Conservation (phyloP, 2,329 filamentous ascomycete species). For the Thielaviopsis musarum region DNA sequence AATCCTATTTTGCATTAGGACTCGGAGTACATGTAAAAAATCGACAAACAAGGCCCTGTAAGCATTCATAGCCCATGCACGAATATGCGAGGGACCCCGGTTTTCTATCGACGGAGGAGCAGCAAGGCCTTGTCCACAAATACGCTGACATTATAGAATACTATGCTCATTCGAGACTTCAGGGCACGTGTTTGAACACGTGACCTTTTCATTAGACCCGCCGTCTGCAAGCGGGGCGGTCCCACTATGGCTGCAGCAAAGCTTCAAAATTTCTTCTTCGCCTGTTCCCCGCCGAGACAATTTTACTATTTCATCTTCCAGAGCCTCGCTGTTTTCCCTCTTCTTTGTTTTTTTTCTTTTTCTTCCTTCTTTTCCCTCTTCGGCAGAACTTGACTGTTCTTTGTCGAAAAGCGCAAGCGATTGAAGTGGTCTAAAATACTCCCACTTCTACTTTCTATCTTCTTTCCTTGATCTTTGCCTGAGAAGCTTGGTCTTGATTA, state of each 20-base stretch:
- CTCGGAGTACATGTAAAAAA: too few species aligned
- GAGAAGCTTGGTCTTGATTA: constrained; percentile 2
- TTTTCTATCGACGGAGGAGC: too few species aligned
- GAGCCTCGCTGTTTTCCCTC: background rate
- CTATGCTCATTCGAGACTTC: too few species aligned
- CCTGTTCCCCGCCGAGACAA: constrained; percentile 14
- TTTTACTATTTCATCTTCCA: constrained; percentile 8
- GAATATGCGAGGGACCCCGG: too few species aligned
- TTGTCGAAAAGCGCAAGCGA: constrained; percentile 9
- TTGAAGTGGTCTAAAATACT: constrained; percentile 1
- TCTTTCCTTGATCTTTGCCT: background rate
- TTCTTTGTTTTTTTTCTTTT: constrained; percentile 3
- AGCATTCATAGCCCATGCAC: too few species aligned
- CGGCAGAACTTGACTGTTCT: constrained; percentile 12
- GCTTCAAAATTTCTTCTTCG: constrained; percentile 18
- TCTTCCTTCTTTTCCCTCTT: constrained; percentile 5
- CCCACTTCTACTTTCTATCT: background rate
- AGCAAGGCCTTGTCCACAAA: too few species aligned
- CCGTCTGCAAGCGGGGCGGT: constrained; percentile 1
- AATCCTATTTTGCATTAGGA: too few species aligned
- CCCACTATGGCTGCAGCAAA: constrained; percentile 13
- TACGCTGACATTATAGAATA: too few species aligned
- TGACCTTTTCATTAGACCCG: background rate
- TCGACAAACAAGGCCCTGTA: too few species aligned
- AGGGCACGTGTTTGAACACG: background rate